Percentiles rank a stretch among this genome's conserved stretches.
phyloP scores from a whole-genome alignment of 345 rosid species.

The Acer yangbiense region DNA sequence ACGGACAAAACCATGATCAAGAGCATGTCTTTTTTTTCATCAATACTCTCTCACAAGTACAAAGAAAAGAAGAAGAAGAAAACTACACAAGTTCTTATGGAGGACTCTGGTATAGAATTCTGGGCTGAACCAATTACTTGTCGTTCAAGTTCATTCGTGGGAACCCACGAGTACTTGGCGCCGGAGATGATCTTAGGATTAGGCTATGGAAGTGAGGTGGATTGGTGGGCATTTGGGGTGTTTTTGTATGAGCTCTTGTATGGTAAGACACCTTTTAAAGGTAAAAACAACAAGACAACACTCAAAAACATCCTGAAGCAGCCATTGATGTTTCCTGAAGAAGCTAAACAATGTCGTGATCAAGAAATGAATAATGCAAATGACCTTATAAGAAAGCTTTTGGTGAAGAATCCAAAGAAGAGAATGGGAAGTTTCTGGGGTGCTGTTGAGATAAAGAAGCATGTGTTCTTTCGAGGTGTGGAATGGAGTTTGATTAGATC shows the following conservation, averaged over 20 bases:
- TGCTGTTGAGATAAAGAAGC: conserved; percentile 72
- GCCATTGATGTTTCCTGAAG: conserved; percentile 54
- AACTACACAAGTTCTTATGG: conserved; percentile 20
- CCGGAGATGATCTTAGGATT: conserved; percentile 61
- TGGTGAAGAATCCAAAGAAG: conserved; percentile 60
- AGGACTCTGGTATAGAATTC: neutral
- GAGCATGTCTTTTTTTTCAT: neutral
- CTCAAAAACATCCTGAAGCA: conserved; percentile 56
- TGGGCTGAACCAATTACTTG: conserved; percentile 59
- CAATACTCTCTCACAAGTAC: neutral
- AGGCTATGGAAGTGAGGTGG: conserved; percentile 77
- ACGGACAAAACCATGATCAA: neutral
- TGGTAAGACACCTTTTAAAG: conserved; percentile 66
- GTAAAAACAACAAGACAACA: conserved; percentile 54
- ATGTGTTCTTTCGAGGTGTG: conserved; percentile 60
- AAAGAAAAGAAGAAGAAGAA: conserved; percentile 11
- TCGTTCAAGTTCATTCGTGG: conserved; percentile 69
- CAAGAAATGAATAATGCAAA: conserved; percentile 40
- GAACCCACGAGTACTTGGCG: conserved; percentile 71
- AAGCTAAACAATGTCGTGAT: neutral
- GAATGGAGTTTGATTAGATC: conserved; percentile 65
- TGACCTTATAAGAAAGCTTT: conserved; percentile 56
- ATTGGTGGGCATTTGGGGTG: conserved; percentile 77
- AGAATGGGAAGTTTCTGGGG: conserved; percentile 61
- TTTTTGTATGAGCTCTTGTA: conserved; percentile 58